Percentiles rank a stretch among this genome's conserved stretches.
phyloP scores from a whole-genome alignment of 805 yeast species.

The Metschnikowia cerradonensis region DNA sequence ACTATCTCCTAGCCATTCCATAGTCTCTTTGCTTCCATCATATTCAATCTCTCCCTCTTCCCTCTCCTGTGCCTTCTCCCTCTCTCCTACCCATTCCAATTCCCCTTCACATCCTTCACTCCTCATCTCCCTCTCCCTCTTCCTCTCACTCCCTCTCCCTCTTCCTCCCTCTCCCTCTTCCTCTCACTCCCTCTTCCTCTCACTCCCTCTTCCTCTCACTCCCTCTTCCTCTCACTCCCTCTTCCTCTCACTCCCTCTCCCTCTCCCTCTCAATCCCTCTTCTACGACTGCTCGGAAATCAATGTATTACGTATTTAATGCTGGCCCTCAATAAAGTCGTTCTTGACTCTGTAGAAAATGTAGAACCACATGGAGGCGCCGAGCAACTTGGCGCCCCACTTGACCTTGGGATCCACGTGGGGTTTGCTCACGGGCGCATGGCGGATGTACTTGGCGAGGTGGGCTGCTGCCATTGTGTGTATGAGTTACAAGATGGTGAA shows the following conservation, averaged over 20 bases:
- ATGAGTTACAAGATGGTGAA: too few relatives aligned
- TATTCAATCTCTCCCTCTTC: too few relatives aligned
- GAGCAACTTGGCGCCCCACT: constrained; percentile 57
- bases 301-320: constrained; percentile 10
- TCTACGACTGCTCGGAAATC: neutral
- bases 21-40: too few relatives aligned
- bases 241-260: too few relatives aligned
- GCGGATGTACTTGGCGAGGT: constrained; percentile 38
- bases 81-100: neutral
- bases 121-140: too few relatives aligned
- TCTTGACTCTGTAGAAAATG: constrained; percentile 75
- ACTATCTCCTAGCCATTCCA: too few relatives aligned
- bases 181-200: too few relatives aligned
- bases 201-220: neutral
- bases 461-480: constrained; percentile 40
- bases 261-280: neutral
- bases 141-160: too few relatives aligned
- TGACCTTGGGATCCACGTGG: constrained; percentile 54
- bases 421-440: constrained; percentile 68
- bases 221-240: neutral
- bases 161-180: neutral
- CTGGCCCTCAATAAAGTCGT: constrained; percentile 40
- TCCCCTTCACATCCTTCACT: too few relatives aligned
- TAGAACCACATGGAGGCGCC: constrained; percentile 92
- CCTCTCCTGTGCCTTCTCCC: too few relatives aligned